Evolutionary conservation across 2,329 filamentous ascomycete species (phyloP).

Genomic region (Pseudopyrenochaeta lycopersici): DNA sequence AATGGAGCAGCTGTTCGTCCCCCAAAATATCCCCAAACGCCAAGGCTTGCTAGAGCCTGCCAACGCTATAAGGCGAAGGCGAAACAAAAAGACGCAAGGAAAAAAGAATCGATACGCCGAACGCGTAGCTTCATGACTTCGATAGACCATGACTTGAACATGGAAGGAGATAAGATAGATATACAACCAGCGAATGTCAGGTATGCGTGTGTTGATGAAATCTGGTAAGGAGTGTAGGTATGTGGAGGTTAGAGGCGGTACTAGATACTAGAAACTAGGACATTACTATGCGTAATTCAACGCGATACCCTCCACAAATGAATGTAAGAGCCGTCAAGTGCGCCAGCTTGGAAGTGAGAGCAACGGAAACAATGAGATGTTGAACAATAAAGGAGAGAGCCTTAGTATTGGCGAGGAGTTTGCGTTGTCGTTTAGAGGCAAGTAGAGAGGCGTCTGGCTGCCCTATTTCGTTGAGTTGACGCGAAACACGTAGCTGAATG

Average conservation of each 20-base stretch:
- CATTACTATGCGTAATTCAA: slow-evolving; percentile 42
- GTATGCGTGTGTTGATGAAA: background rate
- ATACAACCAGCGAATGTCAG: slow-evolving; percentile 20
- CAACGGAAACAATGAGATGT: slow-evolving; percentile 9
- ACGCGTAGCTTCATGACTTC: slow-evolving; percentile 21
- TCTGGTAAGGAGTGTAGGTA: slow-evolving; percentile 15
- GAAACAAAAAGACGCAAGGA: background rate
- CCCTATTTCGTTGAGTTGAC: background rate
- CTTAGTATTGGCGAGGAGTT: slow-evolving; percentile 1
- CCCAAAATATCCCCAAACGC: background rate
- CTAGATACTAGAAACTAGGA: slow-evolving; percentile 43
- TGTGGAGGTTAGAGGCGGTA: slow-evolving; percentile 31
- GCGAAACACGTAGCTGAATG: background rate
- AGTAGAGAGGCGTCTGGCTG: background rate
- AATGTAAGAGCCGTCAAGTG: slow-evolving; percentile 13
- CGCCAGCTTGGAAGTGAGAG: slow-evolving; percentile 9
- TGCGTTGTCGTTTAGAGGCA: background rate
- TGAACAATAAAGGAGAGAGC: slow-evolving; percentile 9
- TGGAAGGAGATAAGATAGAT: slow-evolving; percentile 15
- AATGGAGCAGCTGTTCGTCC: background rate
- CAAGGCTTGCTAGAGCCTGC: background rate
- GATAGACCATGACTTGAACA: slow-evolving; percentile 7
- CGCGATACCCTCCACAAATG: slow-evolving; percentile 30
- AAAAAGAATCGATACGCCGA: background rate
- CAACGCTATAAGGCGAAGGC: background rate